Conservation (phyloP, 1,139 yeast genomes). For the Saccharomyces uvarum region DNA sequence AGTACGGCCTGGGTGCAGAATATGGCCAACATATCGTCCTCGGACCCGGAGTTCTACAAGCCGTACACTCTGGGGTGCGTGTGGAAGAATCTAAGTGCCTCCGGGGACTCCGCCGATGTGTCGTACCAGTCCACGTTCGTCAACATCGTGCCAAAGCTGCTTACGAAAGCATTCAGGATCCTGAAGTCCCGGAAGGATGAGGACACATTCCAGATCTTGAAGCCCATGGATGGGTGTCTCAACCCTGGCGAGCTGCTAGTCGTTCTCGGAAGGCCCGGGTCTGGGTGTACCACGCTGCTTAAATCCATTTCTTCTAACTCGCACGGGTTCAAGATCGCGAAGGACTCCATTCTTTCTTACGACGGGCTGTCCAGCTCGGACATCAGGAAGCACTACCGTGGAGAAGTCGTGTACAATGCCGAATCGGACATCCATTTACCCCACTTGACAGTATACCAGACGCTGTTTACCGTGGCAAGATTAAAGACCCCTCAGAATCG, state of each 20-base stretch:
- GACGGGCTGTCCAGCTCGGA: constrained; percentile 46
- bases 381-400: constrained; percentile 47
- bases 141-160: constrained; percentile 38
- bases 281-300: constrained; percentile 75
- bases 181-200: constrained; percentile 23
- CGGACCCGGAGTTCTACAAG: constrained; percentile 59
- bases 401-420: constrained; percentile 67
- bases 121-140: constrained; percentile 71
- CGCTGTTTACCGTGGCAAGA: constrained; percentile 56
- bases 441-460: constrained; percentile 63
- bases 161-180: constrained; percentile 19
- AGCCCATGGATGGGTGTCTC: constrained; percentile 60
- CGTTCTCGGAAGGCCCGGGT: constrained; percentile 76
- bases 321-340: constrained; percentile 57
- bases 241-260: constrained; percentile 69
- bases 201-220: constrained; percentile 46
- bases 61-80: constrained; percentile 60
- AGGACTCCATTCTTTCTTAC: constrained; percentile 42
- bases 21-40: constrained; percentile 46
- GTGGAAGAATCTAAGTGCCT: constrained; percentile 60
- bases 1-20: constrained; percentile 69
- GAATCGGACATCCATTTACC: constrained; percentile 70
- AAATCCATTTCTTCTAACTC: constrained; percentile 66
- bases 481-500: constrained; percentile 62
- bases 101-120: constrained; percentile 69